Conservation (phyloP, 345 rosid species). For the Xanthoceras sorbifolium region DNA sequence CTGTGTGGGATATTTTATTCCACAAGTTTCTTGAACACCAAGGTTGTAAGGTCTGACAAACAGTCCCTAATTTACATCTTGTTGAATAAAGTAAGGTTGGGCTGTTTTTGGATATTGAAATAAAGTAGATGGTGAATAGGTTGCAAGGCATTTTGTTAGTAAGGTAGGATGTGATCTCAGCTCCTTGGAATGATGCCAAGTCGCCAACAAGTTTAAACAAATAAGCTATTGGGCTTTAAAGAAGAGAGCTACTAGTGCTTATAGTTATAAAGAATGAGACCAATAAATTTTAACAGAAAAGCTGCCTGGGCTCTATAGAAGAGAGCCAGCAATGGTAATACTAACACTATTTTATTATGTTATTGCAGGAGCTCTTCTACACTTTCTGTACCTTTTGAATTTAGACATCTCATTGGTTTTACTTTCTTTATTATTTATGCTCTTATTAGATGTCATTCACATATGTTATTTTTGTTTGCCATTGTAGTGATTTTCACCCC, state of each 20-base stretch:
- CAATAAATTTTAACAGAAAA: neutral
- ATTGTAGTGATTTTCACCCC: conserved; percentile 65
- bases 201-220: neutral
- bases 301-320: neutral
- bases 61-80: too few relatives aligned
- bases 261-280: neutral
- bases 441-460: conserved; percentile 10
- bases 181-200: neutral
- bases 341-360: neutral
- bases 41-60: too few relatives aligned
- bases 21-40: too few relatives aligned
- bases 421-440: neutral
- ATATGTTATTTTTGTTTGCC: conserved; percentile 12
- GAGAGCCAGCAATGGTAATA: neutral
- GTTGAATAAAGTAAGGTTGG: too few relatives aligned
- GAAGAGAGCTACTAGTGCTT: neutral
- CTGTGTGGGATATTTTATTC: too few relatives aligned
- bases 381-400: conserved; percentile 3
- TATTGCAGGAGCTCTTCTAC: neutral
- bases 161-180: neutral
- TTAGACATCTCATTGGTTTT: neutral
- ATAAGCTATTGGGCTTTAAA: neutral
- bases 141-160: too few relatives aligned
- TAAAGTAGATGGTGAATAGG: too few relatives aligned
- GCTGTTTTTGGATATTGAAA: too few relatives aligned